phyloP scores from a whole-genome alignment of 371 early-diverging fungal genomes.

The Gilbertella persicaria region DNA sequence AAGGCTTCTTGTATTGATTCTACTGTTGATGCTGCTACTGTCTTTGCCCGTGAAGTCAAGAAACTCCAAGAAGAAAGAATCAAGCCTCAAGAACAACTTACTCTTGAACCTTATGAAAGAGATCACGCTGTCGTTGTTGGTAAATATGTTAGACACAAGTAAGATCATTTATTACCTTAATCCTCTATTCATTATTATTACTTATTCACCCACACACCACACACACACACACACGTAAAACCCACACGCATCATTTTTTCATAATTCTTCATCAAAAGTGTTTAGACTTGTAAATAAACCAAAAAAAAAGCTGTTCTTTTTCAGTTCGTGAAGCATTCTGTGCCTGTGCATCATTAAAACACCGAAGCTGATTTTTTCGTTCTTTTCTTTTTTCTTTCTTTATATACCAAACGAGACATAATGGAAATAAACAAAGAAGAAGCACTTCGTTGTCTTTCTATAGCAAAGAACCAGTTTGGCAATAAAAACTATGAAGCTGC shows the following conservation, averaged over 20 bases:
- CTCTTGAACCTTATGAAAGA: slow-evolving; percentile 99
- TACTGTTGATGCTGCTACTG: slow-evolving; percentile 94
- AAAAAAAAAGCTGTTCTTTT: background rate
- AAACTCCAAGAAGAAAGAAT: slow-evolving; percentile 98
- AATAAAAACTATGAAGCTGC: slow-evolving; percentile 72
- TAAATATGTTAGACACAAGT: slow-evolving; percentile 73
- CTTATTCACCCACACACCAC: background rate
- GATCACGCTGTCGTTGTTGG: slow-evolving; percentile 99
- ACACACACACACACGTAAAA: background rate
- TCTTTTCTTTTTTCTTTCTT: slow-evolving; percentile 4
- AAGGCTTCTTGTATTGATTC: slow-evolving; percentile 99
- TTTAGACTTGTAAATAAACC: slow-evolving; percentile 8
- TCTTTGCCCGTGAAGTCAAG: slow-evolving; percentile 99
- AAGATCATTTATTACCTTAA: slow-evolving; percentile 21
- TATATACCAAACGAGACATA: background rate
- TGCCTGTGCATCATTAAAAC: background rate
- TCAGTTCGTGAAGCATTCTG: slow-evolving; percentile 1
- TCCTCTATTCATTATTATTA: background rate
- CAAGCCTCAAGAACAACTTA: slow-evolving; percentile 99
- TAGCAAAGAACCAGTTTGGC: slow-evolving; percentile 73
- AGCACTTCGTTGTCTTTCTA: slow-evolving; percentile 75
- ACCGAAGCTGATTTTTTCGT: background rate
- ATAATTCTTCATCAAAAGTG: slow-evolving; percentile 3
- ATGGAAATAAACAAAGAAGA: slow-evolving; percentile 93
- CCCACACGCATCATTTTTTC: slow-evolving; percentile 1